A percentile compares a stretch with the other conserved stretches of the same genome.
Evolutionary conservation across 2,329 filamentous ascomycete genomes (phyloP).

Genomic region (Ciborinia camelliae): DNA sequence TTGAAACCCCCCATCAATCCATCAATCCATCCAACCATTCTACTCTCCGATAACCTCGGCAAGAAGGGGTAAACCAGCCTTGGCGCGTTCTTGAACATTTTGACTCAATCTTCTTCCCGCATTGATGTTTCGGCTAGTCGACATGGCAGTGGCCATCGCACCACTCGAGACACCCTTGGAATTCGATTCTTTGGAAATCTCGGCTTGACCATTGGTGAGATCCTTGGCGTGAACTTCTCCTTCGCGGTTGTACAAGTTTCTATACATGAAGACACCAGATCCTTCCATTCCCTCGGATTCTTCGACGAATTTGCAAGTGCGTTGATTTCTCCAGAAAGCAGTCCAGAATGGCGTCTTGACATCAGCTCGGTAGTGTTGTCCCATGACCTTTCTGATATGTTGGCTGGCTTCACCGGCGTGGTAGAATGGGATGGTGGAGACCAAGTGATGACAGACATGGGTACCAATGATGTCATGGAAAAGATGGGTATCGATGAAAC

Average conservation of each 20-base stretch:
- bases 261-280: slow-evolving; percentile 37
- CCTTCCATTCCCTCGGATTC: slow-evolving; percentile 37
- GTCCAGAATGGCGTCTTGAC: slow-evolving; percentile 38
- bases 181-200: slow-evolving; percentile 9
- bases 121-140: slow-evolving; percentile 30
- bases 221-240: slow-evolving; percentile 30
- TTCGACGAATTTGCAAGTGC: slow-evolving; percentile 38
- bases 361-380: slow-evolving; percentile 51
- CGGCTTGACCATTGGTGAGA: slow-evolving; percentile 19
- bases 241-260: slow-evolving; percentile 34
- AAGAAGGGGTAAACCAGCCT: slow-evolving; percentile 30
- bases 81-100: slow-evolving; percentile 32
- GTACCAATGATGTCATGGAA: slow-evolving; percentile 65
- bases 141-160: slow-evolving; percentile 33
- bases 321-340: slow-evolving; percentile 38
- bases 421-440: slow-evolving; percentile 61
- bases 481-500: slow-evolving; percentile 60
- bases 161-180: slow-evolving; percentile 19
- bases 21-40: neutral
- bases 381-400: slow-evolving; percentile 54
- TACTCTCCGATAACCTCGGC: slow-evolving; percentile 24
- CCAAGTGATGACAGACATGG: slow-evolving; percentile 61
- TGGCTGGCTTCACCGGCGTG: slow-evolving; percentile 56
- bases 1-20: no score
- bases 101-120: slow-evolving; percentile 33